Conservation (phyloP, 495 filamentous ascomycete species). For the Corynascus novoguineensis region DNA sequence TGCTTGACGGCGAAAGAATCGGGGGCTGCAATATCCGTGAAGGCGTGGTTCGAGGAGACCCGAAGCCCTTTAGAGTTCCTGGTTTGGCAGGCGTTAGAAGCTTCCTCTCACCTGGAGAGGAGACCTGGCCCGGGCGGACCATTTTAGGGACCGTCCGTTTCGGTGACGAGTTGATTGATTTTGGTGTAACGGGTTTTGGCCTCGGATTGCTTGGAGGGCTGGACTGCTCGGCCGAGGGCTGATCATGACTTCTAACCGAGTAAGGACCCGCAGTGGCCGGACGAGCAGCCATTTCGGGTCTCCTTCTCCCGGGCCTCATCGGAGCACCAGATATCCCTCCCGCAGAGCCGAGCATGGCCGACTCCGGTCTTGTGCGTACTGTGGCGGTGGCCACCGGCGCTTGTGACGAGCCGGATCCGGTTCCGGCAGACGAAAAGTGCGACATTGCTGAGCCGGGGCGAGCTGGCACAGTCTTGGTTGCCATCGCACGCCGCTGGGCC, state of each 20-base stretch:
- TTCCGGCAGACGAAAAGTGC: conserved; percentile 53
- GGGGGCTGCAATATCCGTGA: conserved; percentile 22
- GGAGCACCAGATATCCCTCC: conserved; percentile 53
- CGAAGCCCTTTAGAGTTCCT: conserved; percentile 22
- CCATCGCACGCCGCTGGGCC: conserved; percentile 67
- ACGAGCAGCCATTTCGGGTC: conserved; percentile 45
- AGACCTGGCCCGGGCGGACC: conserved; percentile 36
- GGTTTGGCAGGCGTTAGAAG: conserved; percentile 34
- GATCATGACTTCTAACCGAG: conserved; percentile 47
- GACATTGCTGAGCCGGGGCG: conserved; percentile 74
- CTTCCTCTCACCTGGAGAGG: conserved; percentile 42
- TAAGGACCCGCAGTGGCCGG: conserved; percentile 55
- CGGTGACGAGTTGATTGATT: conserved; percentile 36
- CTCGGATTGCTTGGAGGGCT: conserved; percentile 36
- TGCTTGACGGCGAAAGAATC: conserved; percentile 19
- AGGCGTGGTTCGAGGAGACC: conserved; percentile 39
- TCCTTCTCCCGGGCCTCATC: conserved; percentile 47
- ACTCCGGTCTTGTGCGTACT: conserved; percentile 39
- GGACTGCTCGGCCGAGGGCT: conserved; percentile 35
- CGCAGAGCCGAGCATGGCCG: conserved; percentile 32
- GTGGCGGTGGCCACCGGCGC: conserved; percentile 38
- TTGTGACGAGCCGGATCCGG: conserved; percentile 40
- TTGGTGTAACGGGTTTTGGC: conserved; percentile 37
- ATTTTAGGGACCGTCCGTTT: conserved; percentile 40
- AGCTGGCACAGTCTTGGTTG: conserved; percentile 51